Conservation (phyloP, 441 rosid species). For the Biscutella laevigata region DNA sequence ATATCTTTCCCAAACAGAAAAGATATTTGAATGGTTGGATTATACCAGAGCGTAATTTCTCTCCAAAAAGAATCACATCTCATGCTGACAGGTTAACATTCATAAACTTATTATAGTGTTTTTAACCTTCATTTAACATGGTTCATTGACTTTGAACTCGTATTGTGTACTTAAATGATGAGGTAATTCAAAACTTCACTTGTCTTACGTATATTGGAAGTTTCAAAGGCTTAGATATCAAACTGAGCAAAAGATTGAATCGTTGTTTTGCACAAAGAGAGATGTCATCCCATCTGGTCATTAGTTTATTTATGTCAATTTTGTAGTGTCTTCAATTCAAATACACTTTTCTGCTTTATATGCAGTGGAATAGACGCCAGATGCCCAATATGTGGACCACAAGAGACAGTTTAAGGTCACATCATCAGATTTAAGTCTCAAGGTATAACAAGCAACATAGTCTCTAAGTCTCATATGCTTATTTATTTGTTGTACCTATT, state of each 20-base stretch:
- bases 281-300: conserved; percentile 49
- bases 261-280: conserved; percentile 55
- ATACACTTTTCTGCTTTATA: background rate
- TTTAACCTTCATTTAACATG: conserved; percentile 2
- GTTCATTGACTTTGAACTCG: conserved; percentile 4
- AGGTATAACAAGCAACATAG: conserved; percentile 42
- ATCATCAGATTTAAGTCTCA: conserved; percentile 75
- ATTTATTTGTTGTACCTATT: background rate
- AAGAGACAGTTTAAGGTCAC: conserved; percentile 93
- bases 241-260: conserved; percentile 74
- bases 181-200: background rate
- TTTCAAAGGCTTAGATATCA: conserved; percentile 50
- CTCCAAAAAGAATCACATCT: conserved; percentile 42
- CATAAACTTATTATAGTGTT: conserved; percentile 7
- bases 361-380: conserved; percentile 63
- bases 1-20: conserved; percentile 39
- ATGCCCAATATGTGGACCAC: conserved; percentile 67
- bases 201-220: conserved; percentile 45
- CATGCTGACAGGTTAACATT: conserved; percentile 65
- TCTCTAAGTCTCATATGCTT: background rate
- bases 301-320: background rate
- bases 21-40: conserved; percentile 59
- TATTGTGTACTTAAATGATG: conserved; percentile 13
- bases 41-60: conserved; percentile 44
- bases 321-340: background rate